These are phyloP conservation scores for Cryphonectria naterciae DNA, from an alignment of 2,329 filamentous ascomycete species.

Conservation along the genomic window DNA sequence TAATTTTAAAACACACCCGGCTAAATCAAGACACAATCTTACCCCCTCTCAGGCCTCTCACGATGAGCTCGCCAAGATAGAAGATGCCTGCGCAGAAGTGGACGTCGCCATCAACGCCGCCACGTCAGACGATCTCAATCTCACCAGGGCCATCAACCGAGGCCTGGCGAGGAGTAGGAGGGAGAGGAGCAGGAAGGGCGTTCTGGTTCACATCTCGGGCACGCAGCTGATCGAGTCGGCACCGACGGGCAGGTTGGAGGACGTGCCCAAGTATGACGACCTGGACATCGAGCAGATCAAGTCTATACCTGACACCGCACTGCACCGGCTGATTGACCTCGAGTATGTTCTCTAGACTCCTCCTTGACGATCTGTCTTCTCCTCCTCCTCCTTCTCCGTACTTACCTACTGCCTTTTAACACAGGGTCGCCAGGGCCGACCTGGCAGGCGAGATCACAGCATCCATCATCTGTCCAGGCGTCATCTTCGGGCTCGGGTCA, in stretches of 20 bases:
- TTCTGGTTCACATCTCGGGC: constrained; percentile 13
- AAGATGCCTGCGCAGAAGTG: constrained; percentile 4
- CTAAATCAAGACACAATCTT: not conserved
- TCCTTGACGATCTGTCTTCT: too few relatives aligned
- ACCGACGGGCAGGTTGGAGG: constrained; percentile 8
- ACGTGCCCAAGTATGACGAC: constrained; percentile 14
- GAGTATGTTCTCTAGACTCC: not conserved
- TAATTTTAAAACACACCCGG: not conserved
- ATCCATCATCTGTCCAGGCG: constrained; percentile 18
- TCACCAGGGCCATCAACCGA: constrained; percentile 15
- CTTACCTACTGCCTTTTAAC: not conserved
- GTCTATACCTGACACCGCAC: constrained; percentile 6
- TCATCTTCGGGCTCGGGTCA: constrained; percentile 16
- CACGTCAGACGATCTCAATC: constrained; percentile 9
- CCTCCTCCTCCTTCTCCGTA: not conserved
- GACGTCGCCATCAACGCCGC: constrained; percentile 20
- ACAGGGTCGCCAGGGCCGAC: constrained; percentile 10
- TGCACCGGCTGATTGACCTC: constrained; percentile 11
- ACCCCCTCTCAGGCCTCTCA: constrained; percentile 7
- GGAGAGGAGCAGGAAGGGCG: not conserved
- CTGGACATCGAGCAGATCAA: constrained; percentile 12
- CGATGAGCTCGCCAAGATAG: constrained; percentile 3
- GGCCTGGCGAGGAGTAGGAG: constrained; percentile 8
- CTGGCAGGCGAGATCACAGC: constrained; percentile 13
- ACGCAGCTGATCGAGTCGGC: constrained; percentile 20